Conservation (phyloP, 2,329 filamentous ascomycete genomes). For the Aspergillus ustus region DNA sequence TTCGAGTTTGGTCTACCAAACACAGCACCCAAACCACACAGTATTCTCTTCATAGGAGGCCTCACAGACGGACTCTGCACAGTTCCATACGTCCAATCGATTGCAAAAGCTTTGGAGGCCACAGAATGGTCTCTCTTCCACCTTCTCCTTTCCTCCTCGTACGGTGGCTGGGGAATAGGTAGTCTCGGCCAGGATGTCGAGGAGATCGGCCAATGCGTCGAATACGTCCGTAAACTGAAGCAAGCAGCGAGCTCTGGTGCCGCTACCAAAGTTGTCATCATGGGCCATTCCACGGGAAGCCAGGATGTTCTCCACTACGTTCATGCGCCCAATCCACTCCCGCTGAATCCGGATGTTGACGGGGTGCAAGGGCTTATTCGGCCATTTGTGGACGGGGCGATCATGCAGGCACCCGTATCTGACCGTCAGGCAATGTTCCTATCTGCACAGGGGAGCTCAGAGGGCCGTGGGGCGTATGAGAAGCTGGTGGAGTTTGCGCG, state of each 20-base stretch:
- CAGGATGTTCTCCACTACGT: constrained; percentile 72
- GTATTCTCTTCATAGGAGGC: constrained; percentile 63
- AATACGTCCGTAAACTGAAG: constrained; percentile 53
- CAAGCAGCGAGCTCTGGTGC: constrained; percentile 15
- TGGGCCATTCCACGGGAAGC: constrained; percentile 72
- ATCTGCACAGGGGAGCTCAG: constrained; percentile 25
- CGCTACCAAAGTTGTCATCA: constrained; percentile 63
- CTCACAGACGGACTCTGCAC: constrained; percentile 62
- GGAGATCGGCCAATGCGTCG: constrained; percentile 58
- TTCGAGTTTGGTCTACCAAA: constrained; percentile 44
- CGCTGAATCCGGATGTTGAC: constrained; percentile 33
- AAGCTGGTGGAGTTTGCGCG: constrained; percentile 42
- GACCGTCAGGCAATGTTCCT: constrained; percentile 69
- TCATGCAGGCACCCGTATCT: constrained; percentile 79
- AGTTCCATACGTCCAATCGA: constrained; percentile 56
- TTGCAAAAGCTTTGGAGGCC: constrained; percentile 55
- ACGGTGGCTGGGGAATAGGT: constrained; percentile 59
- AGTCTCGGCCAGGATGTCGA: constrained; percentile 59
- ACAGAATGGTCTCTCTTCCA: constrained; percentile 59
- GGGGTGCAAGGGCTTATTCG: constrained; percentile 43
- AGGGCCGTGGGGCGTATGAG: constrained; percentile 34
- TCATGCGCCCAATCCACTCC: constrained; percentile 46
- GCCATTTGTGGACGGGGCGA: constrained; percentile 69
- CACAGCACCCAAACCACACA: constrained; percentile 46
- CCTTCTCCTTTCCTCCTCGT: constrained; percentile 57